Evolutionary conservation across 2,329 filamentous ascomycete species (phyloP).

Genomic region (Lojkania enalia): DNA sequence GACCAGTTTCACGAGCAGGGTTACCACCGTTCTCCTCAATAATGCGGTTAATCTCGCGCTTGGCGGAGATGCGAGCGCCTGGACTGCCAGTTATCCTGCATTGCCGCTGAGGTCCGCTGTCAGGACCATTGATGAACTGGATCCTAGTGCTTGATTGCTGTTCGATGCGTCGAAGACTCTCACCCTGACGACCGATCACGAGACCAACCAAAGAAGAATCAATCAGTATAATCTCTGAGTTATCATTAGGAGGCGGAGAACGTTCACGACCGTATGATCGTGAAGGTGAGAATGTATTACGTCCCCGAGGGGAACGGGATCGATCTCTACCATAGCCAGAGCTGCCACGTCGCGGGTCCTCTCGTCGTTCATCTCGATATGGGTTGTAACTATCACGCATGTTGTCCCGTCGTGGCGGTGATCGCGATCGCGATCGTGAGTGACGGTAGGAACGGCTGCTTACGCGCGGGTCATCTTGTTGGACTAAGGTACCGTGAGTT

Average conservation of each 20-base stretch:
- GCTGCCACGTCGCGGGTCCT: conserved; percentile 62
- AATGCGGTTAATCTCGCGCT: conserved; percentile 81
- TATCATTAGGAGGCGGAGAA: conserved; percentile 68
- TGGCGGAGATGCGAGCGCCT: conserved; percentile 73
- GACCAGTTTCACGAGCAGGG: conserved; percentile 44
- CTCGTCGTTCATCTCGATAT: conserved; percentile 82
- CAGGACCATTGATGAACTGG: conserved; percentile 80
- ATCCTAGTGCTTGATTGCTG: conserved; percentile 80
- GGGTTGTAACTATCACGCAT: conserved; percentile 78
- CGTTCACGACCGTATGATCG: conserved; percentile 57
- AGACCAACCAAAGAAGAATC: conserved; percentile 85
- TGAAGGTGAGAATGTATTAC: conserved; percentile 63
- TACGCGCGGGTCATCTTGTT: conserved; percentile 53
- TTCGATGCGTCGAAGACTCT: conserved; percentile 85
- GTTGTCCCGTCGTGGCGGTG: conserved; percentile 64
- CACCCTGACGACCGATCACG: conserved; percentile 87
- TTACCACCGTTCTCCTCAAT: conserved; percentile 79
- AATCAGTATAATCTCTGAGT: conserved; percentile 80
- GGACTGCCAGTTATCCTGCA: conserved; percentile 82
- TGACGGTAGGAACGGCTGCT: conserved; percentile 62
- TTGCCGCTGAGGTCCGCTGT: conserved; percentile 73
- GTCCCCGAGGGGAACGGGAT: conserved; percentile 69
- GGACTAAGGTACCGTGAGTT: conserved; percentile 42
- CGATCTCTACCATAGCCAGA: conserved; percentile 68
- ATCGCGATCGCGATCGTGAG: conserved; percentile 70